Conservation (phyloP, 176 grass and related monocot genomes). For the Coix lacrymajobi region DNA sequence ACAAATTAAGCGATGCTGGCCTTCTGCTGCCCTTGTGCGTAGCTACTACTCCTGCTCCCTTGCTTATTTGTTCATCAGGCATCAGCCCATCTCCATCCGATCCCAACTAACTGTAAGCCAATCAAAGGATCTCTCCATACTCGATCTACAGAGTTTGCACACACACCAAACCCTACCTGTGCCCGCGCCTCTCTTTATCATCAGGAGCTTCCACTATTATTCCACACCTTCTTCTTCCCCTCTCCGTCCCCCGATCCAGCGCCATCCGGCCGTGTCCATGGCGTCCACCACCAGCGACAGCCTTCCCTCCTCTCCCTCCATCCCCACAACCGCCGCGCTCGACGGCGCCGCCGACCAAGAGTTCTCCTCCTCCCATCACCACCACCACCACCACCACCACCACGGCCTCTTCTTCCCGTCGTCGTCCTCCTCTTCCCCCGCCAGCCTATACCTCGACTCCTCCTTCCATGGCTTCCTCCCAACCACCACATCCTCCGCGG, state of each 20-base stretch:
- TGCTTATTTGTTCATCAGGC: constrained; percentile 16
- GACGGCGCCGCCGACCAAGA: constrained; percentile 48
- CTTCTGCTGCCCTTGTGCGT: not conserved
- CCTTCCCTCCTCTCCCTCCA: constrained; percentile 62
- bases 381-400: constrained; percentile 25
- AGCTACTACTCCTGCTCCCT: no score
- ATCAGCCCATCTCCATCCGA: not conserved
- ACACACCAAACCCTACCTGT: constrained; percentile 36
- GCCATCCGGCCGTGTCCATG: constrained; percentile 38
- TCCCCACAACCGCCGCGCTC: constrained; percentile 17
- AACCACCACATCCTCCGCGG: not conserved
- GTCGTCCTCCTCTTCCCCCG: constrained; percentile 18
- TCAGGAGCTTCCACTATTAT: constrained; percentile 9
- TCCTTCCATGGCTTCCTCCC: constrained; percentile 35
- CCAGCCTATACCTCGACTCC: constrained; percentile 43
- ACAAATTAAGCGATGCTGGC: not conserved
- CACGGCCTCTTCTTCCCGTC: constrained; percentile 40
- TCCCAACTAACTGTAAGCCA: not conserved
- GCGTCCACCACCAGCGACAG: constrained; percentile 85
- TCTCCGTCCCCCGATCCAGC: not conserved
- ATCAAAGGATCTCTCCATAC: constrained; percentile 30
- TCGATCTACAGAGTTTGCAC: not conserved
- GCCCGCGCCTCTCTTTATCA: not conserved
- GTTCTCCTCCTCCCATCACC: constrained; percentile 44
- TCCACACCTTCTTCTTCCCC: constrained; percentile 6